Evolutionary conservation across 2,329 filamentous ascomycete species (phyloP), one percentile per base, ranked within the genome.

Genomic region (Herpotrichia juniperi): DNA sequence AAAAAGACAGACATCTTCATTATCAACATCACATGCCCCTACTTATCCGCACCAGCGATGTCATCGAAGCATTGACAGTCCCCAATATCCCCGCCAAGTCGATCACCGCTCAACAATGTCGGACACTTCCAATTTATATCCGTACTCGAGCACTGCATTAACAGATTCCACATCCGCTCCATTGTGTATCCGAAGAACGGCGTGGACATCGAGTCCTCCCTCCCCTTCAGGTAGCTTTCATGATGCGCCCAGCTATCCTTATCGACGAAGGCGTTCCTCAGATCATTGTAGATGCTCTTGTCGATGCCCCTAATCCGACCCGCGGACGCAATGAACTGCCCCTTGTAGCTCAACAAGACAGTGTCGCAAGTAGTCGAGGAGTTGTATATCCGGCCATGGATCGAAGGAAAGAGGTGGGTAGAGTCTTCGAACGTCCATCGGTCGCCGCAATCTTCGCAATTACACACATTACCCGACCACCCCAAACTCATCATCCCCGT

Each of bases 401-500:
- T 62, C 50, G 73, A 42, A n/a, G 73, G 67, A 14, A 81, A 61
- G 4, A 78, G 60, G 7, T 64, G 53, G 22, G 71, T 68, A 3
- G 65, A 60, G 34, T 81, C 78, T 11, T 63, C 53, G 74, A 75
- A 80, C 42, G 66, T 69, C 42, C 62, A 72, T 2, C 62, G 54
- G 49, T 81, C 79, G 24, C 65, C 61, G 52, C 79, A 82, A 1
- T 62, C 32, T 3, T 71, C 53, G 55, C 75, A 76, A 8, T 67
- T 56, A 54, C 78, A 81, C 2, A 66, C 54, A n/a, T 66, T 61
- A 14, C 70, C 74, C 40, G 54, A 67, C 56, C 58, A 72, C 1
- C 78, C 77, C 0, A 82, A 68, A 39, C 74, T 75, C 6, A 82
- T 63, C 56, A 80, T 78, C 1, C 78, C 78, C 0, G 79, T 81